Evolutionary conservation across 345 rosid genomes (phyloP).

Genomic region (Citrus glauca): DNA sequence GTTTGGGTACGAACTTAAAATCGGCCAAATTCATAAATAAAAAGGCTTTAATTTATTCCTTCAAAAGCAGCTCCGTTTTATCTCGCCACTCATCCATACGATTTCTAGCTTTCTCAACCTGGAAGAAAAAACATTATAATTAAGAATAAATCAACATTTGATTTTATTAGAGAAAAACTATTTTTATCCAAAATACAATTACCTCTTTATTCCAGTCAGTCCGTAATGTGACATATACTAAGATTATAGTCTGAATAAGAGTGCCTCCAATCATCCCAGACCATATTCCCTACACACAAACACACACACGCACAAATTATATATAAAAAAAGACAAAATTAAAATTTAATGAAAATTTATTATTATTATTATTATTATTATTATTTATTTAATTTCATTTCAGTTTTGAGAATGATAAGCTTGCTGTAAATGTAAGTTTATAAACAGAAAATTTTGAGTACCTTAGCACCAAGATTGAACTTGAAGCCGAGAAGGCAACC

Average conservation of each 20-base stretch:
- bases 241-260: constrained; percentile 47
- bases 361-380: no score
- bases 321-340: no score
- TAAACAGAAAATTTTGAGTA: background rate
- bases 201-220: constrained; percentile 73
- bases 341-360: no score
- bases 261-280: constrained; percentile 75
- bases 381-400: background rate
- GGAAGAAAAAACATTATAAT: background rate
- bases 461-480: constrained; percentile 56
- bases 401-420: background rate
- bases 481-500: constrained; percentile 60
- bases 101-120: constrained; percentile 50
- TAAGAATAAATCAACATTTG: background rate
- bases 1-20: no score
- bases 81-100: constrained; percentile 49
- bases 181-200: background rate
- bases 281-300: constrained; percentile 58
- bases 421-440: no score
- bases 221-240: constrained; percentile 39
- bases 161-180: background rate
- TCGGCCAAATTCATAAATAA: background rate
- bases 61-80: constrained; percentile 19
- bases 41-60: constrained; percentile 6
- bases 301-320: no score